Base-by-base conservation (phyloP, 441 rosid genomes). In the Croton setiger region DNA sequence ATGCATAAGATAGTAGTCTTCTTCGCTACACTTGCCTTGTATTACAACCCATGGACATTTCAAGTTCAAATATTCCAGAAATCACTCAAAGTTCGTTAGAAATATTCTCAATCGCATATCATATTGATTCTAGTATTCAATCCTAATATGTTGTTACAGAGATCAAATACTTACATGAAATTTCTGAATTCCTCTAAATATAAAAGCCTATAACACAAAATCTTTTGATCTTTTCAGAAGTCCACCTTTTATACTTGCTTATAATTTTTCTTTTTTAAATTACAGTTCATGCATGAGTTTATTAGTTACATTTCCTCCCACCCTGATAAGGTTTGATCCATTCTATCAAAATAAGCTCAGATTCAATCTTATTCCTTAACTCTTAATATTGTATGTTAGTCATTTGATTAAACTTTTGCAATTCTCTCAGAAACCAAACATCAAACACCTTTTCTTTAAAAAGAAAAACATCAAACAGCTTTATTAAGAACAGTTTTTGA, bases 401-500 rank as follows among this genome's bases (percentile, higher is more conserved):
- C 14, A 20, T 39, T 39, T 39, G 43, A 39, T 53, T 20, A 64
- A 13, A 35, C 37, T 36, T 35, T 2, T 52, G 48, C 60, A 10
- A 2, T 21, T 53, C 31, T 66, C 51, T 53, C 52, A 39, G 43
- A 7, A 39, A 9, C 43, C 43, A 39, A 5, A 39, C 43, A 39
- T 39, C 43, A 39, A 39, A 39, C 43, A 39, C 7, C 9, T 39
- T 27, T 27, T 27, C 31, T 27, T 27, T 66, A 35, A 20, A 9
- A 1, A 52, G 12, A 47, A 21, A 65, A 18, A 5, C 43, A 65
- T 66, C 60, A 66, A 53, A 23, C 36, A 41, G 51, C 37, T 66
- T 27, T 9, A 9, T 20, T 13, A 18, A 10, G 14, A 55, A 53
- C 51, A 54, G 2, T 12, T 53, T 59, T 17, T 44, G 15, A 58